phyloP scores from a whole-genome alignment of 495 filamentous ascomycete genomes.

The Lasiosphaeria ovina region DNA sequence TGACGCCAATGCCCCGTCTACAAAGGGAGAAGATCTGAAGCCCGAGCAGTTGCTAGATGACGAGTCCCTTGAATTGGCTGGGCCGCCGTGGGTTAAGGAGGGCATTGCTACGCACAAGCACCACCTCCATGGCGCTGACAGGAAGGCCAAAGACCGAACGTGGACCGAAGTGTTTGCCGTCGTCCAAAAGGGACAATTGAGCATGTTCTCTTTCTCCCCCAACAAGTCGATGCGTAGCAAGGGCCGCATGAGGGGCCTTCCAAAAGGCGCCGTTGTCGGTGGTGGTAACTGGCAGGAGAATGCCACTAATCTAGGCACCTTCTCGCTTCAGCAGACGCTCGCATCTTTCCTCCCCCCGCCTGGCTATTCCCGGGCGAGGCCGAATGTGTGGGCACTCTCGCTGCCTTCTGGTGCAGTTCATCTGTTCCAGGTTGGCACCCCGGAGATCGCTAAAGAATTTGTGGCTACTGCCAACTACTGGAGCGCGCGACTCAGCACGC shows the following conservation, averaged over 20 bases:
- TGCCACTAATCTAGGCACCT: conserved; percentile 81
- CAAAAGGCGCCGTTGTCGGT: conserved; percentile 67
- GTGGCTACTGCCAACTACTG: conserved; percentile 96
- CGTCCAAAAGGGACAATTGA: conserved; percentile 93
- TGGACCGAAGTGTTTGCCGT: conserved; percentile 98
- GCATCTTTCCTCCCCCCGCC: conserved; percentile 86
- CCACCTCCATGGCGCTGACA: conserved; percentile 84
- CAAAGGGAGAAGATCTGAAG: conserved; percentile 53
- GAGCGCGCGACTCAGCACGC: conserved; percentile 89
- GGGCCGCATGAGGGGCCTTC: conserved; percentile 43
- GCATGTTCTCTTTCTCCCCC: conserved; percentile 86
- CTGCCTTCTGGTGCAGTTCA: conserved; percentile 92
- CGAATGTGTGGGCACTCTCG: conserved; percentile 93
- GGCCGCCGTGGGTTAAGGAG: conserved; percentile 97
- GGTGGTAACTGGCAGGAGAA: conserved; percentile 98
- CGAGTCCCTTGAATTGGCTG: conserved; percentile 82
- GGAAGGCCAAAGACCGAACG: conserved; percentile 85
- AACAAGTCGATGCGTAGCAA: conserved; percentile 72
- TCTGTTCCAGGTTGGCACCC: conserved; percentile 94
- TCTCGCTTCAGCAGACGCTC: conserved; percentile 87
- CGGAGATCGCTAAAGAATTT: conserved; percentile 92
- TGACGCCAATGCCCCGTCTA: conserved; percentile 41
- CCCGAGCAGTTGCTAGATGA: conserved; percentile 79
- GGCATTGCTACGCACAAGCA: conserved; percentile 95
- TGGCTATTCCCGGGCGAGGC: conserved; percentile 86